Evolutionary conservation across 106 monocot species (phyloP), one percentile per base, ranked within the genome.

Genomic region (Iris macrosiphon): DNA sequence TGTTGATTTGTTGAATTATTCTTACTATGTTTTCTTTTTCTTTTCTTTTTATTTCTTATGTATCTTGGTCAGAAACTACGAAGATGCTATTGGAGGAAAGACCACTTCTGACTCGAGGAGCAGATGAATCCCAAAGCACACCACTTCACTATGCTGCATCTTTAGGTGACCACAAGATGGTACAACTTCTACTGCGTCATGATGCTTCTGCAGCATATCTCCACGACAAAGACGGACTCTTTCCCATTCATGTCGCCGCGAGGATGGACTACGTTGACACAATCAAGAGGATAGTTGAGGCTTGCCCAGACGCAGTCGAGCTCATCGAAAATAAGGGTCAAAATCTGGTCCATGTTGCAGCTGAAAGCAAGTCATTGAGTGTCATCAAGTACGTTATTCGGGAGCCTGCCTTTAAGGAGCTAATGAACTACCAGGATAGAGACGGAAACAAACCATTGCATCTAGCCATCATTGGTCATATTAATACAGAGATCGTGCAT

Each of bases 61-160:
- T n/a, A n/a, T n/a, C n/a, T n/a, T n/a, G n/a, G n/a, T n/a, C 30
- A 83, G 84, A 68, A 11, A 75, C 72, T 11, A 35, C 64, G 0
- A 4, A 40, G 20, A 4, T 37, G 12, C 15, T 85, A 18, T 30
- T 85, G n/a, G 7, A 66, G 1, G 39, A 12, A 48, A 57, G 29
- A 2, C 68, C 56, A 13, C 11, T 8, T 0, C 37, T 75, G 11
- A 35, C 17, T 6, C 31, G 13, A 6, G 0, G 14, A 30, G 33
- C 22, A 0, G 75, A 75, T 35, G 14, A 3, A 15, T 22, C 39
- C 8, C 12, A 18, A 26, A 71, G 65, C 51, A 56, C 73, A 30
- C 73, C 86, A 26, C 65, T 86, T 18, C 86, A 86, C 58, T 71
- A 67, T 43, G 65, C 65, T 15, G 70, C 76, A 19, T 66, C 70